These are phyloP conservation scores for Xylariales sp. DNA, from an alignment of 2,329 filamentous ascomycete species.

Conservation along the genomic window DNA sequence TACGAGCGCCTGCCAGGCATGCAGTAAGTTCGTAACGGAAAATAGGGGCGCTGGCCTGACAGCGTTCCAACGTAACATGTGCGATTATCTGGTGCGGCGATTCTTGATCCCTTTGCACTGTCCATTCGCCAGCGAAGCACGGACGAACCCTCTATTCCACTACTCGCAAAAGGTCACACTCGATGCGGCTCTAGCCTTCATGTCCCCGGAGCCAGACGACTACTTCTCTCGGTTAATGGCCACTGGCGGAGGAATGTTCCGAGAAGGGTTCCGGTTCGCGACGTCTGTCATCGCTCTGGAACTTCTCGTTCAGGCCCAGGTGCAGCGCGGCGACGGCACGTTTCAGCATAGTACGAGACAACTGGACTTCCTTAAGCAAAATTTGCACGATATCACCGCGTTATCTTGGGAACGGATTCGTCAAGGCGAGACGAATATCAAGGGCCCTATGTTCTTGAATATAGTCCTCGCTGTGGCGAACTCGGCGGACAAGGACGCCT, in stretches of 20 bases:
- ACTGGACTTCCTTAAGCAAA: conserved; percentile 50
- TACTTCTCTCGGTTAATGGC: conserved; percentile 53
- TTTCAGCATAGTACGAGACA: conserved; percentile 45
- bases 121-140: conserved; percentile 58
- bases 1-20: conserved; percentile 42
- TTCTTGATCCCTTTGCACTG: conserved; percentile 67
- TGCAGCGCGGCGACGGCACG: conserved; percentile 48
- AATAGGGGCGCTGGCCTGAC: conserved; percentile 42
- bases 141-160: conserved; percentile 59
- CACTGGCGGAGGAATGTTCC: conserved; percentile 56
- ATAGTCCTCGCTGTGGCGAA: conserved; percentile 56
- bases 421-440: conserved; percentile 58
- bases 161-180: conserved; percentile 62
- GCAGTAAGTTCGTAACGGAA: conserved; percentile 39
- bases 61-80: conserved; percentile 59
- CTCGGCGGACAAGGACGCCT: conserved; percentile 47
- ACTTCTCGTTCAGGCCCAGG: conserved; percentile 50
- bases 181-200: conserved; percentile 55
- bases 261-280: conserved; percentile 54
- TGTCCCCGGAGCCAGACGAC: conserved; percentile 52
- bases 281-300: conserved; percentile 51
- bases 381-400: conserved; percentile 46
- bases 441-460: conserved; percentile 54
- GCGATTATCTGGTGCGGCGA: conserved; percentile 64
- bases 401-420: conserved; percentile 51